Conservation (phyloP, 2,329 filamentous ascomycete species). For the Madurella fahalii region DNA sequence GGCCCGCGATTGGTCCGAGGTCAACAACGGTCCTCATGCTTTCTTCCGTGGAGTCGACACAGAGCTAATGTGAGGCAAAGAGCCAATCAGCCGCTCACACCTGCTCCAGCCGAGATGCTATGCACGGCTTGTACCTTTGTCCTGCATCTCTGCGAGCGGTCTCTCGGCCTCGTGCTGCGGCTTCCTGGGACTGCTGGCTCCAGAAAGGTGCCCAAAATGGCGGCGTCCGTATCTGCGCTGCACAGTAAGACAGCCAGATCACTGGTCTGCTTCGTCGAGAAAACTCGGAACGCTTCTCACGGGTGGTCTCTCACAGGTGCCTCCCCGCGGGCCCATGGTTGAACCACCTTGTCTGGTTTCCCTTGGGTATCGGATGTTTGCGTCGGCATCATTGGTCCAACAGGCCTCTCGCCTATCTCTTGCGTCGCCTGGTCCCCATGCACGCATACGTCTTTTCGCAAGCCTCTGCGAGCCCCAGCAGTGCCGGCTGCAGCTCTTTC, state of each 20-base stretch:
- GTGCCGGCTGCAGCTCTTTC: constrained; percentile 18
- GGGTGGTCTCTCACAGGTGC: constrained; percentile 6
- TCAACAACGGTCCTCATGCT: constrained; percentile 46
- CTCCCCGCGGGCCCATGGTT: constrained; percentile 17
- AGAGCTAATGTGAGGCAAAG: constrained; percentile 40
- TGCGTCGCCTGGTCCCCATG: constrained; percentile 24
- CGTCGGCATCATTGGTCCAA: constrained; percentile 25
- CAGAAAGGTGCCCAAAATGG: constrained; percentile 5
- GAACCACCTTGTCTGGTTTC: constrained; percentile 27
- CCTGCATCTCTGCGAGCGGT: constrained; percentile 25
- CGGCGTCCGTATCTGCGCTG: constrained; percentile 12
- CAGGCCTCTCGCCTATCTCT: constrained; percentile 20
- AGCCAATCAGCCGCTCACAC: constrained; percentile 38
- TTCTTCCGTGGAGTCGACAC: constrained; percentile 44
- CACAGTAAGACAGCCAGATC: constrained; percentile 17
- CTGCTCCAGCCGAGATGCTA: constrained; percentile 40
- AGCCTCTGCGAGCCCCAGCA: constrained; percentile 19
- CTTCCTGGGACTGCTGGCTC: constrained; percentile 8
- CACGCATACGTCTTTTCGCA: constrained; percentile 16
- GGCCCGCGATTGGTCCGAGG: constrained; percentile 34
- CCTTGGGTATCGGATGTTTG: constrained; percentile 28
- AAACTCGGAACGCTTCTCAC: constrained; percentile 2
- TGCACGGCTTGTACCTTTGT: constrained; percentile 32
- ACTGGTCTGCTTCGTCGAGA: constrained; percentile 13
- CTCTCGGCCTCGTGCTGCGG: constrained; percentile 26